Base-by-base conservation (phyloP, 169 alveolate genomes). In the Plasmodium vivax region DNA sequence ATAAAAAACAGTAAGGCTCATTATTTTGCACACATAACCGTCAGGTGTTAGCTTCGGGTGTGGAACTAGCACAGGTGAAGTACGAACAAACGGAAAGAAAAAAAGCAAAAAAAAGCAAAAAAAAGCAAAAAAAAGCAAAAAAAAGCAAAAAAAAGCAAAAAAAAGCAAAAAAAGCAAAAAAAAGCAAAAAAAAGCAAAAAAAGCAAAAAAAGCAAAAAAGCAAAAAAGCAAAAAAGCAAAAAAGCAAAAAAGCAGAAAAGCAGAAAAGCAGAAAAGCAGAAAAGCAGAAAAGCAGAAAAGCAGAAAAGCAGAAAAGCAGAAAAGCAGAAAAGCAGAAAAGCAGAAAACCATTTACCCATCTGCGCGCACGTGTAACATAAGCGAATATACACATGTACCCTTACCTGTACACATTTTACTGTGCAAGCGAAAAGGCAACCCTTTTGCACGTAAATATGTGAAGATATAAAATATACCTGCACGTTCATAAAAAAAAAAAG, bases 1-100 rank as follows among this genome's bases (percentile, higher is more conserved):
- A 62, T 14, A 36, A 62, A 32, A 27, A 51, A 82, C 19, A 82
- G 51, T 27, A 32, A 34, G 34, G 77, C 93, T 85, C 62, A 43
- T 75, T 12, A 47, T 73, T 73, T 73, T 74, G 84, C 93, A 85
- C 93, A 85, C 84, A 74, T 82, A 68, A 27, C n/a, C n/a, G 47
- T 47, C 16, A 72, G 6, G 23, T 41, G 47, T 27, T 85, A 56
- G 56, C 75, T 85, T 85, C 56, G 23, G 9, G 58, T 47, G 19
- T 74, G 23, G 74, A 73, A 51, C 58, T 74, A 74, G 85, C 62
- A 41, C 80, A 73, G 34, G 36, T 56, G 56, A 85, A 58, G 36
- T 47, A 43, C 12, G 72, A 82, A 54, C 16, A 47, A 82, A 82
- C n/a, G 30, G 56, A 80, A 80, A 80, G 34, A 80, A 80, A 80